A percentile compares a stretch with the other conserved stretches of the same genome.
Conservation (phyloP, 2,329 filamentous ascomycete genomes). For the Chrysoporthe deuterocubensis region DNA sequence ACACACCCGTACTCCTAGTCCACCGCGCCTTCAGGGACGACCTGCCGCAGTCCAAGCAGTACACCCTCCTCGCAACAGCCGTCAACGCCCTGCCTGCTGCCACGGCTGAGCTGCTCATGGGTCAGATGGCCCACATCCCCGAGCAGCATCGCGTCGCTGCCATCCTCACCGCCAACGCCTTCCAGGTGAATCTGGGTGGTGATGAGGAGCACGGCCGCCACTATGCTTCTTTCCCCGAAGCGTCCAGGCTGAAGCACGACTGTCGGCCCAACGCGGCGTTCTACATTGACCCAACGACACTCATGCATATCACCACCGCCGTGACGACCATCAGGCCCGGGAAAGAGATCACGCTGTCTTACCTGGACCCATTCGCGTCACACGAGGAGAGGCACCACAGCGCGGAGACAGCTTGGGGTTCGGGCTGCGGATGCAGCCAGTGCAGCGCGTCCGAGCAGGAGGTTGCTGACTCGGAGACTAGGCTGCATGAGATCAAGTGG, state of each 20-base stretch:
- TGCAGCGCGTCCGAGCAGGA: constrained; percentile 34
- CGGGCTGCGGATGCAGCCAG: constrained; percentile 40
- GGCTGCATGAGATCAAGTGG: constrained; percentile 36
- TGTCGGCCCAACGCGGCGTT: constrained; percentile 44
- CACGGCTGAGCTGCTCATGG: constrained; percentile 14
- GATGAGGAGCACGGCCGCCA: constrained; percentile 36
- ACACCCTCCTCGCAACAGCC: constrained; percentile 27
- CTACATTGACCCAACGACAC: constrained; percentile 41
- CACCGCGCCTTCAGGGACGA: constrained; percentile 32
- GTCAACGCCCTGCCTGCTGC: constrained; percentile 13
- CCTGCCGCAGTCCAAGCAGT: constrained; percentile 24
- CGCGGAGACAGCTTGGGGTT: constrained; percentile 40
- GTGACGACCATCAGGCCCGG: constrained; percentile 41
- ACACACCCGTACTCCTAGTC: constrained; percentile 38
- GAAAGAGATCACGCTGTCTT: constrained; percentile 44
- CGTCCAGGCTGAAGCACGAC: constrained; percentile 44
- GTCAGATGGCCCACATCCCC: constrained; percentile 38
- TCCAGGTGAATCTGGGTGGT: constrained; percentile 37
- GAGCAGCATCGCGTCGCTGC: constrained; percentile 31
- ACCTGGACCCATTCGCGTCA: constrained; percentile 38
- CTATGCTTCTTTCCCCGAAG: constrained; percentile 41
- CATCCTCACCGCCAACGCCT: constrained; percentile 43
- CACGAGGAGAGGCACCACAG: constrained; percentile 37
- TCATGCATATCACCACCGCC: constrained; percentile 43
- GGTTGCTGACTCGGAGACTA: constrained; percentile 38